Percentiles rank a stretch among this genome's conserved stretches.
phyloP scores from a whole-genome alignment of 441 rosid genomes.

The Eruca vesicaria region DNA sequence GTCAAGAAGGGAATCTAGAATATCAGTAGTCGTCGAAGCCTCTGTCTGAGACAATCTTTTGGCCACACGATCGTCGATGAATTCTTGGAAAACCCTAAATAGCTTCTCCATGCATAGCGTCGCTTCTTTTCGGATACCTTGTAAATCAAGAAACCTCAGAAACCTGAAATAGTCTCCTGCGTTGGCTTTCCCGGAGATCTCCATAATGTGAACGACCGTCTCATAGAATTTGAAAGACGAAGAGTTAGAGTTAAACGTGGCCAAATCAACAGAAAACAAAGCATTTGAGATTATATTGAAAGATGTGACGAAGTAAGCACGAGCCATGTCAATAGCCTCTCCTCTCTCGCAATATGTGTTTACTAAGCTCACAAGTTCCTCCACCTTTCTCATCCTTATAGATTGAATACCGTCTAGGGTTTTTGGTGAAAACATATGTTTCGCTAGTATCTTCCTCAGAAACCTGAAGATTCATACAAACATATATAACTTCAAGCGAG shows the following conservation, averaged over 20 bases:
- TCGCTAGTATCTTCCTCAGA: background rate
- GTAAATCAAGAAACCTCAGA: slow-evolving; percentile 9
- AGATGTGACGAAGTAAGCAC: slow-evolving; percentile 13
- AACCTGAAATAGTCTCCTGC: slow-evolving; percentile 26
- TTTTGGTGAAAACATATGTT: background rate
- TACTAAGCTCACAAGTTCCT: slow-evolving; percentile 10
- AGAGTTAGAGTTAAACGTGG: slow-evolving; percentile 1
- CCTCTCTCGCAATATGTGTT: background rate
- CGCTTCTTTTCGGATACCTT: slow-evolving; percentile 3
- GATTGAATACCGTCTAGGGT: background rate
- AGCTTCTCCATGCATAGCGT: background rate
- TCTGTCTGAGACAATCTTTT: background rate
- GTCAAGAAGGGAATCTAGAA: slow-evolving; percentile 20
- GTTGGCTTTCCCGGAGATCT: slow-evolving; percentile 9
- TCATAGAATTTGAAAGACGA: slow-evolving; percentile 12
- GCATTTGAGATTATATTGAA: slow-evolving; percentile 18
- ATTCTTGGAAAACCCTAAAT: background rate
- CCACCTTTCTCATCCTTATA: background rate
- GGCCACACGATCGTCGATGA: background rate
- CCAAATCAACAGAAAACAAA: slow-evolving; percentile 13
- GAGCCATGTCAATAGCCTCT: slow-evolving; percentile 15
- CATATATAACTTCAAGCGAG: background rate
- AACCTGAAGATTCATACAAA: background rate
- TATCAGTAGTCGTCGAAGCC: background rate
- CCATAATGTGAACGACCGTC: background rate